Base-by-base conservation (phyloP, 1,284 basidiomycete genomes). In the Gomphus sp. region DNA sequence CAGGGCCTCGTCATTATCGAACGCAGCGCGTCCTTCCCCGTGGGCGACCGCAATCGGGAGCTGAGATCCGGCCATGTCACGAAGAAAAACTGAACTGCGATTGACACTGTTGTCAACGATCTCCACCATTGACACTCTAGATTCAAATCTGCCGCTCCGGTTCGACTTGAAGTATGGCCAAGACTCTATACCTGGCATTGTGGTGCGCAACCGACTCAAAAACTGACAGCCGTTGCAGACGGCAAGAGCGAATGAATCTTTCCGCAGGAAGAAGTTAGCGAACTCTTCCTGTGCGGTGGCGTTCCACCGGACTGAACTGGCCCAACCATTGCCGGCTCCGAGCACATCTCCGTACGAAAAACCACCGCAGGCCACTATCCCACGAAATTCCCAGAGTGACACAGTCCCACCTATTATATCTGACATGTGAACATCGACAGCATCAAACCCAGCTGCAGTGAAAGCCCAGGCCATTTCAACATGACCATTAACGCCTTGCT, bases 141-240 rank as follows among this genome's bases (percentile, higher is more conserved):
- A 93, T 72, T 99, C 96, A 73, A 98, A 99, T 54, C 96, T 81
- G 65, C 89, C 93, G 61, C 88, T 90, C 62, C 80, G 76, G 72
- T 99, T 99, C 39, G 81, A 76, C 76, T 95, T 95, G 81, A 98
- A 95, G 61, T 82, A 78, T 0, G 96, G 97, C 96, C 95, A 99
- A 60, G 77, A 68, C 61, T 82, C 75, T 37, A 91, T 86, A 34
- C 94, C 95, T 2, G 93, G 93, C 62, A 98, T 88, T 63, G 98
- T 85, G 58, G 88, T 85, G 60, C 81, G 82, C 58, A 99, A 80
- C 66, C 93, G 87, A 66, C 87, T 88, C 67, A 99, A 83, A 80
- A 98, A 93, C 73, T 99, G 96, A 72, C 96, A 99, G 6, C 96
- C 96, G 70, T 99, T 99, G 77, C 97, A 99, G 33, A 99, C 93